Evolutionary conservation across 2,329 filamentous ascomycete genomes (phyloP).

Genomic region (Leptodontidium sp.): DNA sequence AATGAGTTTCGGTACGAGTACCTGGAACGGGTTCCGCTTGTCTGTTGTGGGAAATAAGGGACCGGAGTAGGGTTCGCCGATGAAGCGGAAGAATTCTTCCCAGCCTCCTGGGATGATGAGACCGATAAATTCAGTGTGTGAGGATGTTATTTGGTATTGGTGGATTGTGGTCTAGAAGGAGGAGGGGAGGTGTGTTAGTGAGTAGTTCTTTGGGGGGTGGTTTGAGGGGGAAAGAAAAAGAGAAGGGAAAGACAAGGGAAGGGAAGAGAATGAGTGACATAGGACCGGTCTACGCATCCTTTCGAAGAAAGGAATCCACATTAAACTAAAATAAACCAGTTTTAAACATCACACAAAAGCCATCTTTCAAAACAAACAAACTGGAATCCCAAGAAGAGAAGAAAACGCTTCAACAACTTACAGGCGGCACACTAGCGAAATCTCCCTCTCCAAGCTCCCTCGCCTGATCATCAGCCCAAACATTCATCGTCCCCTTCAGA

Average conservation of each 20-base stretch:
- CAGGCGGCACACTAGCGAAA: slow-evolving; percentile 65
- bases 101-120: slow-evolving; percentile 65
- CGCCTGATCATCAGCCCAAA: slow-evolving; percentile 66
- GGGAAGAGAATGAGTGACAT: too few relatives aligned
- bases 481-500: slow-evolving; percentile 61
- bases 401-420: slow-evolving; percentile 43
- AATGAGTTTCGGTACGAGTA: slow-evolving; percentile 63
- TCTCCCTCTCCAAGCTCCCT: slow-evolving; percentile 62
- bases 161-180: slow-evolving; percentile 56
- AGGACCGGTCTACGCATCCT: too few relatives aligned
- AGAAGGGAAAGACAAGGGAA: too few relatives aligned
- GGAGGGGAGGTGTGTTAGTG: neutral
- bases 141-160: slow-evolving; percentile 61
- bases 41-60: slow-evolving; percentile 60
- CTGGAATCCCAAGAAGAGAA: too few relatives aligned
- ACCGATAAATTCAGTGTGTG: slow-evolving; percentile 62
- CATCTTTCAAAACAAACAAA: neutral
- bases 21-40: slow-evolving; percentile 55
- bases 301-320: too few relatives aligned
- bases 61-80: slow-evolving; percentile 60
- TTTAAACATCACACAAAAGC: neutral
- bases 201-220: neutral
- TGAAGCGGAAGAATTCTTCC: slow-evolving; percentile 67
- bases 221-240: too few relatives aligned
- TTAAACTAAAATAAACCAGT: too few relatives aligned